phyloP scores from a whole-genome alignment of 2,329 filamentous ascomycete species.

The Hymenoscyphus infarciens region DNA sequence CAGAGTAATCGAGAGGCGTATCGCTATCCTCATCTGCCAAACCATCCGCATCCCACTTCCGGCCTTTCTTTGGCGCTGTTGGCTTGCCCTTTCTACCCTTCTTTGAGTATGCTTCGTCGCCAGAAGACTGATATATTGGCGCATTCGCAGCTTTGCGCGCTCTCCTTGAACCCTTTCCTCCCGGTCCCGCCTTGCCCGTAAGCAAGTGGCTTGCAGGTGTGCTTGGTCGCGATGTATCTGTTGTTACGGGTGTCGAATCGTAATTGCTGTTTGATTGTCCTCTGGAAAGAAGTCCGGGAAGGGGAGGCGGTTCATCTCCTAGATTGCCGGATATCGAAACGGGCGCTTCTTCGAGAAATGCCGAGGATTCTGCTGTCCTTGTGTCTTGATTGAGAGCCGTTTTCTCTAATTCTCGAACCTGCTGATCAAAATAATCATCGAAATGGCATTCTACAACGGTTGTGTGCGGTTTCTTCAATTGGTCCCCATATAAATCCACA shows the following conservation, averaged over 20 bases:
- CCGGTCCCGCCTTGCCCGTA: conserved; percentile 70
- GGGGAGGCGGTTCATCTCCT: conserved; percentile 49
- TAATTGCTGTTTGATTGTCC: conserved; percentile 32
- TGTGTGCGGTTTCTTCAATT: conserved; percentile 76
- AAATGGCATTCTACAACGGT: conserved; percentile 81
- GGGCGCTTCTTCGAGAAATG: conserved; percentile 26
- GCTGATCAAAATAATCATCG: conserved; percentile 91
- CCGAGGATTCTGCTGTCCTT: conserved; percentile 27
- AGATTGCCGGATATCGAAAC: conserved; percentile 22
- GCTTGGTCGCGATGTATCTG: conserved; percentile 72
- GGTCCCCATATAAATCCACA: conserved; percentile 81
- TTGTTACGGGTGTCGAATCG: conserved; percentile 67
- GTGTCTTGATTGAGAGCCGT: conserved; percentile 39
- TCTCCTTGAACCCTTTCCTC: conserved; percentile 74
- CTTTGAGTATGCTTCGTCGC: conserved; percentile 68
- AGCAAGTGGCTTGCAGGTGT: conserved; percentile 71
- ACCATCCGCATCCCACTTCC: conserved; percentile 90
- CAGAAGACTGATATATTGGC: conserved; percentile 66
- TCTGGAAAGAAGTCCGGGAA: conserved; percentile 35
- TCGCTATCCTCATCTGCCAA: conserved; percentile 75
- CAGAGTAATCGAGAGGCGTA: conserved; percentile 87
- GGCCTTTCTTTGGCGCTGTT: conserved; percentile 71
- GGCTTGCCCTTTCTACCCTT: conserved; percentile 52
- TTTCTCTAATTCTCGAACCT: conserved; percentile 76
- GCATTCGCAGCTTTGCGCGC: conserved; percentile 67